Conservation (phyloP, 495 filamentous ascomycete species). For the Parathielavia appendiculata region DNA sequence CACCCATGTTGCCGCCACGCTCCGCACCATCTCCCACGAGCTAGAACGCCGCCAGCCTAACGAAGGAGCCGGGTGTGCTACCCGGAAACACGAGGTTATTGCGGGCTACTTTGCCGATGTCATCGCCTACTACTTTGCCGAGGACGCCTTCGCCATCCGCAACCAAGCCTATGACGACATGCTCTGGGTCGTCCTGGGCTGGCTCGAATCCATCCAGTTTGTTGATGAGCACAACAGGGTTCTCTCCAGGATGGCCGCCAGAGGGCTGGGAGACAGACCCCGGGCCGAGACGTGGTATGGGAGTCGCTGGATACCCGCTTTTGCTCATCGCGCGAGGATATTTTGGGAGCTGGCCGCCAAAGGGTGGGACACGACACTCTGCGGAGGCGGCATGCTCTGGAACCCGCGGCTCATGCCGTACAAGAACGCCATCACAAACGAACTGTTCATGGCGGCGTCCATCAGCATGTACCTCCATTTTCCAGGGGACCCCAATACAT, state of each 20-base stretch:
- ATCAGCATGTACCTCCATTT: conserved; percentile 89
- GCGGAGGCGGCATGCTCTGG: conserved; percentile 91
- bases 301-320: conserved; percentile 66
- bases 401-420: conserved; percentile 76
- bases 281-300: conserved; percentile 59
- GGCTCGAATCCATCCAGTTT: conserved; percentile 80
- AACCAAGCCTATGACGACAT: conserved; percentile 92
- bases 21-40: conserved; percentile 55
- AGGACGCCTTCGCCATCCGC: conserved; percentile 70
- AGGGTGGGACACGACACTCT: conserved; percentile 80
- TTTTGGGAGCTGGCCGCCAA: conserved; percentile 78
- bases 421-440: conserved; percentile 97
- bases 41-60: conserved; percentile 23
- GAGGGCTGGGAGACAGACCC: neutral
- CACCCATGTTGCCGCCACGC: conserved; percentile 68
- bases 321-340: conserved; percentile 78
- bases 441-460: conserved; percentile 79
- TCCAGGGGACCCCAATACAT: conserved; percentile 67
- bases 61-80: conserved; percentile 35
- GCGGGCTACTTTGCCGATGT: conserved; percentile 77
- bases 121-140: conserved; percentile 76
- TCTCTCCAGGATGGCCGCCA: neutral
- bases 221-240: conserved; percentile 51
- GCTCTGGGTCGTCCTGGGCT: conserved; percentile 91
- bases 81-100: conserved; percentile 60